Conservation (phyloP, 371 early-diverging fungal species). For the Smittium culicis region DNA sequence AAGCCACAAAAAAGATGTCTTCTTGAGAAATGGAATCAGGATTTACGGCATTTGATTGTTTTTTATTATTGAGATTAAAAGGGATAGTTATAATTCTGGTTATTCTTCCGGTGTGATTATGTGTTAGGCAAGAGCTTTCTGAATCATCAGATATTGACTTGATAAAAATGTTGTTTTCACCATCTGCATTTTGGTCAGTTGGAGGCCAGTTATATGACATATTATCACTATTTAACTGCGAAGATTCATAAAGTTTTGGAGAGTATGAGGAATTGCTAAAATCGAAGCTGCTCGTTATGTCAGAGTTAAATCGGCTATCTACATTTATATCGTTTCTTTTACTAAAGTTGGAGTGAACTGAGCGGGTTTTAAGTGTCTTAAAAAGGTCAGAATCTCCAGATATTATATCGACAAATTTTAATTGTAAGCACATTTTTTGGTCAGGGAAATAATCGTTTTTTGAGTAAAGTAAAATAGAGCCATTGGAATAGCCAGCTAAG, state of each 20-base stretch:
- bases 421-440: not conserved
- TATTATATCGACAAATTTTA: not conserved
- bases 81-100: not conserved
- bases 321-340: no score
- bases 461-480: not conserved
- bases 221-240: not conserved
- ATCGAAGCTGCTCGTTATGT: no score
- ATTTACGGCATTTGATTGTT: no score
- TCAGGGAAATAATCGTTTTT: not conserved
- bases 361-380: no score
- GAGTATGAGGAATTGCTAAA: no score
- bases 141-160: not conserved
- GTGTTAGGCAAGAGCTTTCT: not conserved
- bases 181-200: not conserved
- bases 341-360: no score
- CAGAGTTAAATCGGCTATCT: no score
- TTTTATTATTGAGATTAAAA: not conserved
- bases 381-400: not conserved
- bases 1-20: not conserved
- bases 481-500: not conserved
- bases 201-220: not conserved
- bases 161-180: not conserved
- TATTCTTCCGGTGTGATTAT: not conserved
- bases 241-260: no score
- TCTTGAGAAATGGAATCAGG: no score